Percentiles rank a stretch among this genome's conserved stretches.
phyloP scores from a whole-genome alignment of 1,284 basidiomycete genomes.

The Cronartium ribicola region DNA sequence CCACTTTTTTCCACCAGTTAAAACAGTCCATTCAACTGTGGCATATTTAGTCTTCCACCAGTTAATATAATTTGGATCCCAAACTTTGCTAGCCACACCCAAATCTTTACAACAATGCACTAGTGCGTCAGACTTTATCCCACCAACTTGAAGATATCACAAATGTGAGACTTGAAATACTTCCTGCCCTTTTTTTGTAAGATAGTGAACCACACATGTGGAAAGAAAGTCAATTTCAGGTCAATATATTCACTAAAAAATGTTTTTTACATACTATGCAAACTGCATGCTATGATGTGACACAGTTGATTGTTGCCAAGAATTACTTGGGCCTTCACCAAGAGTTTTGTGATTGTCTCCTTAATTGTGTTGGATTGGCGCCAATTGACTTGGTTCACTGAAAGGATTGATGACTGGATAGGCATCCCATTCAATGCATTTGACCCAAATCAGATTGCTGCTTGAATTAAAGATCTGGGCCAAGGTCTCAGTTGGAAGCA shows the following conservation, averaged over 20 bases:
- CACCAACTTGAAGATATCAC: no score
- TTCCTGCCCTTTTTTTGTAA: no score
- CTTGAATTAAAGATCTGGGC: constrained; percentile 59
- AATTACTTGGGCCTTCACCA: no score
- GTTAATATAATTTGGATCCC: constrained; percentile 55
- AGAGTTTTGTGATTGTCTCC: no score
- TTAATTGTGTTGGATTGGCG: constrained; percentile 16
- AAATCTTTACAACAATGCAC: constrained; percentile 98
- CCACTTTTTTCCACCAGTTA: constrained; percentile 20
- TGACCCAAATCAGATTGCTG: constrained; percentile 71
- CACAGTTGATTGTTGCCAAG: no score
- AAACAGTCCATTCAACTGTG: constrained; percentile 27
- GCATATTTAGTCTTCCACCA: constrained; percentile 42
- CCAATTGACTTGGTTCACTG: not conserved
- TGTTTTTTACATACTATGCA: no score
- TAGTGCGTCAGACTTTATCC: constrained; percentile 94
- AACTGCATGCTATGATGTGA: no score
- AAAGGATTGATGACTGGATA: constrained; percentile 48
- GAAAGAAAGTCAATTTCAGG: no score
- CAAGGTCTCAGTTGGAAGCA: constrained; percentile 67
- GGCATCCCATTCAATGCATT: constrained; percentile 65
- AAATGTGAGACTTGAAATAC: no score
- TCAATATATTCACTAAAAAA: no score
- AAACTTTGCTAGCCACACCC: constrained; percentile 91
- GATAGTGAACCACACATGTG: no score